Base-by-base conservation (phyloP, 192 early-diverging fungal genomes). In the Coemansia biformis region DNA sequence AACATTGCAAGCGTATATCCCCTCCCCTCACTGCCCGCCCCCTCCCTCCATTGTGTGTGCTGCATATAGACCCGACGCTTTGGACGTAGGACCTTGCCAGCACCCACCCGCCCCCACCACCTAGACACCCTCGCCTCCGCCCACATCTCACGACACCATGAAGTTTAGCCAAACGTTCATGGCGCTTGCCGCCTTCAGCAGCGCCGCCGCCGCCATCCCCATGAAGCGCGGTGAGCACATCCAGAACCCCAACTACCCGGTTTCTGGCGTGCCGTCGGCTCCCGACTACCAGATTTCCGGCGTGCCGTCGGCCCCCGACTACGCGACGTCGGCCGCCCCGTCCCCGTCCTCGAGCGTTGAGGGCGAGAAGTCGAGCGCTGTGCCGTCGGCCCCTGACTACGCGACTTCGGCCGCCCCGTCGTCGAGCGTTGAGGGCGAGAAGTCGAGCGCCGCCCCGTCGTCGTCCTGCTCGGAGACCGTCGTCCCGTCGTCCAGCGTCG, bases 161-260 rank as follows among this genome's bases (percentile, higher is more conserved):
- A 72, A 72, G 68, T 49, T 72, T 49, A 72, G 63, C 62, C 68
- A 72, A 54, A 62, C 68, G 43, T 64, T 54, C 45, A 57, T 72
- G 57, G 61, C 68, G 39, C 51, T 72, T 44, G 68, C 68, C 30
- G 59, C 68, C 52, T 64, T 72, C 50, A 59, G 68, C 61, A 72
- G 68, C 68, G 36, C 61, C 28, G 49, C 42, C 21, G 38, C 50
- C 14, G 68, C 61, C 17, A 57, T 45, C 12, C 68, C 68, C 41
- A 57, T 64, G 61, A 72, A 72, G 68, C 68, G 61, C 38, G 24
- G 53, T 52, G 43, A 52, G 48, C 36, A 18, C 28, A 28, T 47
- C 23, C 18, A 22, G 43, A 47, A 45, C 43, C 34, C 46, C 8
- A 39, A 38, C 32, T 57, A 51, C 59, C 41, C 59, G 32, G 19